These are phyloP conservation scores for Obelidium mucronatum DNA, from an alignment of 192 early-diverging fungal genomes.

Conservation along the genomic window DNA sequence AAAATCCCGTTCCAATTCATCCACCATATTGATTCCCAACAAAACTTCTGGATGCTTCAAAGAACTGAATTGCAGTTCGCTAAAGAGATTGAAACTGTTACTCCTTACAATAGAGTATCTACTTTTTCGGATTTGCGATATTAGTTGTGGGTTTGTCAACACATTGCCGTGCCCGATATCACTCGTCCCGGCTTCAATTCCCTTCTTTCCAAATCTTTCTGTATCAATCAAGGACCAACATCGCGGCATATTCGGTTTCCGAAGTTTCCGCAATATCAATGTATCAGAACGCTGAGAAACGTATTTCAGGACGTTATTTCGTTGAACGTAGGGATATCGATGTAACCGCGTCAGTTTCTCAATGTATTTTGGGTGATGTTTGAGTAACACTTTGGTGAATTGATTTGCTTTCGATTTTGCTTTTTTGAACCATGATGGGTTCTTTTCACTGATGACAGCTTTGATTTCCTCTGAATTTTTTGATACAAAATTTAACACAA, in stretches of 20 bases:
- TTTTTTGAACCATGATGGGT: conserved; percentile 47
- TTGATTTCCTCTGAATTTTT: conserved; percentile 38
- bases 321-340: conserved; percentile 27
- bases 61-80: background rate
- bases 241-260: conserved; percentile 27
- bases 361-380: conserved; percentile 33
- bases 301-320: conserved; percentile 24
- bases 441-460: conserved; percentile 42
- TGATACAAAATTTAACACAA: background rate
- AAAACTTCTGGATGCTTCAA: conserved; percentile 8
- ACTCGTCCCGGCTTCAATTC: conserved; percentile 14
- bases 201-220: background rate
- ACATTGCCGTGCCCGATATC: background rate
- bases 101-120: conserved; percentile 10
- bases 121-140: background rate
- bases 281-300: conserved; percentile 24
- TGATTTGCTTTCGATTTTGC: conserved; percentile 26
- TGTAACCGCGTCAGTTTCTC: conserved; percentile 35
- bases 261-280: conserved; percentile 14
- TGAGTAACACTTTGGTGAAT: conserved; percentile 28
- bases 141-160: background rate
- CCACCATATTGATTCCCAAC: conserved; percentile 14
- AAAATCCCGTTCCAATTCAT: background rate
- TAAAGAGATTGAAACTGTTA: conserved; percentile 42
- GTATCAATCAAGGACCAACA: conserved; percentile 48